phyloP scores from a whole-genome alignment of 176 grass and related monocot species.

The Alopecurus myosuroides region DNA sequence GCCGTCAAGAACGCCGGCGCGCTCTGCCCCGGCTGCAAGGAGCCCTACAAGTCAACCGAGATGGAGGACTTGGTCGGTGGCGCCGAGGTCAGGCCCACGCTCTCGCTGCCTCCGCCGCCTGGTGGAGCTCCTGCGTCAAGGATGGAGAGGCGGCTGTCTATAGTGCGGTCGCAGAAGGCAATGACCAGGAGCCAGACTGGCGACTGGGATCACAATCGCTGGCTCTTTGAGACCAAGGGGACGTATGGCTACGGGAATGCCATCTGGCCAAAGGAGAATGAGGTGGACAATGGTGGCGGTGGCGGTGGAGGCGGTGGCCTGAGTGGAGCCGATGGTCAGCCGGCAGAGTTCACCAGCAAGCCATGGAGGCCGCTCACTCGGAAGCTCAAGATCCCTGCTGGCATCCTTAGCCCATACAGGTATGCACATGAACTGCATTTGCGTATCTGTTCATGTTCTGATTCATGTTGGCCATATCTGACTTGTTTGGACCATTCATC shows the following conservation, averaged over 20 bases:
- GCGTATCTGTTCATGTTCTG: background rate
- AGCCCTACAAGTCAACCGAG: constrained; percentile 74
- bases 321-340: constrained; percentile 43
- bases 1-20: constrained; percentile 73
- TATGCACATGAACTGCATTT: constrained; percentile 7
- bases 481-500: background rate
- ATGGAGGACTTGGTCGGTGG: constrained; percentile 56
- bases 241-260: constrained; percentile 98
- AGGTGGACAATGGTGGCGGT: background rate
- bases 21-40: constrained; percentile 84
- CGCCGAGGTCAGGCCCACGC: background rate
- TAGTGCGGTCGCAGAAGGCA: constrained; percentile 65
- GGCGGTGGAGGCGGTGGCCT: constrained; percentile 15
- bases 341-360: constrained; percentile 64
- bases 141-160: constrained; percentile 77
- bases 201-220: constrained; percentile 92
- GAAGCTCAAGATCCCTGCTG: constrained; percentile 78
- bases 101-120: constrained; percentile 55
- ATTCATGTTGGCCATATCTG: background rate
- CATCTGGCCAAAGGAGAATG: constrained; percentile 85
- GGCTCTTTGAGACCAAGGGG: constrained; percentile 95
- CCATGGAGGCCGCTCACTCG: constrained; percentile 93
- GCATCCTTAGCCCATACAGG: constrained; percentile 86
- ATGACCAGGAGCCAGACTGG: constrained; percentile 87
- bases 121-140: constrained; percentile 23